A percentile compares a stretch with the other conserved stretches of the same genome.
phyloP scores from a whole-genome alignment of 495 filamentous ascomycete species.

The Melanomma pulvis-pyrius region DNA sequence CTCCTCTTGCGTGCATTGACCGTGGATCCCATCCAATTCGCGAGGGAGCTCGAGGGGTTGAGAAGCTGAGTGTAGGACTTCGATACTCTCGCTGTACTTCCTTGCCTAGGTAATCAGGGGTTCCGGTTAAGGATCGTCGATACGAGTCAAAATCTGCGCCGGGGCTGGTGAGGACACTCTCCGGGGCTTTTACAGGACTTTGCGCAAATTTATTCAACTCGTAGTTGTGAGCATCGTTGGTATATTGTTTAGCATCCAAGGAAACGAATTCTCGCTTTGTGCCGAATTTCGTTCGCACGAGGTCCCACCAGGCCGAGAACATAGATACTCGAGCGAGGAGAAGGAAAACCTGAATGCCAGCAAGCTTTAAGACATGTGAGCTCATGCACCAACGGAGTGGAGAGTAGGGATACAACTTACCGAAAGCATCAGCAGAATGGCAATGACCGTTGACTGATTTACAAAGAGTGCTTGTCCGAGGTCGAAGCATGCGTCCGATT shows the following conservation, averaged over 20 bases:
- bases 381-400: background rate
- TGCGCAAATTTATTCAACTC: conserved; percentile 70
- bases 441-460: conserved; percentile 74
- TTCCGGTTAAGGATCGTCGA: conserved; percentile 46
- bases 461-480: conserved; percentile 63
- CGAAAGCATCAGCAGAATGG: conserved; percentile 78
- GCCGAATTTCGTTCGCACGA: conserved; percentile 55
- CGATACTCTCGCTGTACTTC: conserved; percentile 56
- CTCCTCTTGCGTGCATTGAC: conserved; percentile 45
- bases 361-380: conserved; percentile 54
- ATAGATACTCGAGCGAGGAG: conserved; percentile 81
- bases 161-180: conserved; percentile 49
- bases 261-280: conserved; percentile 78
- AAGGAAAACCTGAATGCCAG: conserved; percentile 81
- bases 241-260: conserved; percentile 71
- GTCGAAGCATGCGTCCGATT: conserved; percentile 67
- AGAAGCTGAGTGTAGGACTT: conserved; percentile 63
- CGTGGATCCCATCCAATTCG: conserved; percentile 47
- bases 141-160: conserved; percentile 35
- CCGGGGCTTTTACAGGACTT: conserved; percentile 48
- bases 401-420: conserved; percentile 52
- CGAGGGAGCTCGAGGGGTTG: conserved; percentile 56
- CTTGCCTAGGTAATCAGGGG: conserved; percentile 51
- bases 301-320: conserved; percentile 78
- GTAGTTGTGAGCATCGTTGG: conserved; percentile 70